Evolutionary conservation across 768 basidiomycete genomes (phyloP).

Genomic region (Auricularia heimuer): DNA sequence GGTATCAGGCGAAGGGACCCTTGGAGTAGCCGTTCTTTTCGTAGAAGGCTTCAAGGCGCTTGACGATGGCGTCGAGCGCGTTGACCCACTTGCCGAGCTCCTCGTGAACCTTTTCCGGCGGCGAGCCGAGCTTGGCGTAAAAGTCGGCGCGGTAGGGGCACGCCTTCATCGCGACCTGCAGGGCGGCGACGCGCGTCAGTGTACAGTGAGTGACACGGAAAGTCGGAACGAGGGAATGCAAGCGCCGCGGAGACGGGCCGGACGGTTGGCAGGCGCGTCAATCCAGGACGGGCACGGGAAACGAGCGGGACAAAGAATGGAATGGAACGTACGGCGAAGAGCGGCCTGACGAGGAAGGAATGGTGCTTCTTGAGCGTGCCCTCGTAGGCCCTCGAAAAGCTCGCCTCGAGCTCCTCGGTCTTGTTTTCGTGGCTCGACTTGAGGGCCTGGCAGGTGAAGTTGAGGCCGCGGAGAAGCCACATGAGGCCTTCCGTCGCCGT

Average conservation of each 20-base stretch:
- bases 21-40: slow-evolving; percentile 31
- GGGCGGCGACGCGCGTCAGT: neutral
- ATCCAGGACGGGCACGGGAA: neutral
- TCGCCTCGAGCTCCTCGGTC: slow-evolving; percentile 52
- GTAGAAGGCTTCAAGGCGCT: slow-evolving; percentile 38
- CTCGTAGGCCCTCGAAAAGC: slow-evolving; percentile 78
- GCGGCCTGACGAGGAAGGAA: slow-evolving; percentile 52
- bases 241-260: no score
- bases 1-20: slow-evolving; percentile 14
- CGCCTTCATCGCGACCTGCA: slow-evolving; percentile 55
- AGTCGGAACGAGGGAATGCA: no score
- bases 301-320: neutral
- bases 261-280: neutral
- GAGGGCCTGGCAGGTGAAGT: slow-evolving; percentile 81
- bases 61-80: slow-evolving; percentile 41
- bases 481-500: slow-evolving; percentile 84
- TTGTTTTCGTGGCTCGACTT: slow-evolving; percentile 59
- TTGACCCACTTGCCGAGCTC: slow-evolving; percentile 44
- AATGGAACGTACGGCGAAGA: slow-evolving; percentile 40
- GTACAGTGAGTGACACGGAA: no score
- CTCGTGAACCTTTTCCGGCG: slow-evolving; percentile 33
- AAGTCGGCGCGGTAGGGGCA: slow-evolving; percentile 52
- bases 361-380: slow-evolving; percentile 78
- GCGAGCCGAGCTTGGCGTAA: slow-evolving; percentile 40
- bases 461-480: slow-evolving; percentile 87